Percentiles rank a stretch among this genome's conserved stretches.
phyloP scores from a whole-genome alignment of 768 basidiomycete species.

The Gymnopilus dilepis region DNA sequence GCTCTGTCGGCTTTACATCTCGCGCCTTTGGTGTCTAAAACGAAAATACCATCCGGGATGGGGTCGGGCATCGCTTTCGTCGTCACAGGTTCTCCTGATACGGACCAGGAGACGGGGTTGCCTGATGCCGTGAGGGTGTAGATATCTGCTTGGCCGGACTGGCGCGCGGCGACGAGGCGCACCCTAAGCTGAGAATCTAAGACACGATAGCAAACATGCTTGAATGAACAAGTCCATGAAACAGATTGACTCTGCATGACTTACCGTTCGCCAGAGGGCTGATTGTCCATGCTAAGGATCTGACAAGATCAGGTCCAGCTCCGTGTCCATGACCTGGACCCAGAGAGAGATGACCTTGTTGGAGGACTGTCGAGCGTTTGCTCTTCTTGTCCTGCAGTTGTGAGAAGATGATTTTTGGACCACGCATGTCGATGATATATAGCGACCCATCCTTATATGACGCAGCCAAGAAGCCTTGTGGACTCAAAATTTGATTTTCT shows the following conservation, averaged over 20 bases:
- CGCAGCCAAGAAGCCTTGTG: constrained; percentile 76
- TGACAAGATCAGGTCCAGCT: constrained; percentile 52
- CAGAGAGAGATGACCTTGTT: constrained; percentile 19
- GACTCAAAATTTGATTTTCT: constrained; percentile 2
- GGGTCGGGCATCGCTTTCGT: constrained; percentile 50
- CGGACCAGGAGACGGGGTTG: constrained; percentile 41
- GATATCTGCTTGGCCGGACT: constrained; percentile 63
- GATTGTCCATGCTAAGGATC: constrained; percentile 71
- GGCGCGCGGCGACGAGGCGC: constrained; percentile 65
- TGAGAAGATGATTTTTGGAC: constrained; percentile 68
- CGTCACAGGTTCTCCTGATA: constrained; percentile 37
- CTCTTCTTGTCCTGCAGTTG: constrained; percentile 43
- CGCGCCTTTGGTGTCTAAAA: constrained; percentile 61
- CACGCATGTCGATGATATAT: constrained; percentile 74
- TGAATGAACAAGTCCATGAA: background rate
- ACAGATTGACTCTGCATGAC: background rate
- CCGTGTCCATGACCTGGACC: constrained; percentile 36
- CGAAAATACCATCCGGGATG: constrained; percentile 52
- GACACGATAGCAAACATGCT: background rate
- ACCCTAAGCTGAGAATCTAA: constrained; percentile 52
- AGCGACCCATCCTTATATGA: constrained; percentile 67
- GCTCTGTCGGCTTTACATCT: constrained; percentile 47
- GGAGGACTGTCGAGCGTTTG: constrained; percentile 38
- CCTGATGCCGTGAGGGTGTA: constrained; percentile 52
- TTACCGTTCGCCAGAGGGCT: constrained; percentile 59